phyloP scores from a whole-genome alignment of 192 early-diverging fungal genomes.

The Chytriomyces sp. region DNA sequence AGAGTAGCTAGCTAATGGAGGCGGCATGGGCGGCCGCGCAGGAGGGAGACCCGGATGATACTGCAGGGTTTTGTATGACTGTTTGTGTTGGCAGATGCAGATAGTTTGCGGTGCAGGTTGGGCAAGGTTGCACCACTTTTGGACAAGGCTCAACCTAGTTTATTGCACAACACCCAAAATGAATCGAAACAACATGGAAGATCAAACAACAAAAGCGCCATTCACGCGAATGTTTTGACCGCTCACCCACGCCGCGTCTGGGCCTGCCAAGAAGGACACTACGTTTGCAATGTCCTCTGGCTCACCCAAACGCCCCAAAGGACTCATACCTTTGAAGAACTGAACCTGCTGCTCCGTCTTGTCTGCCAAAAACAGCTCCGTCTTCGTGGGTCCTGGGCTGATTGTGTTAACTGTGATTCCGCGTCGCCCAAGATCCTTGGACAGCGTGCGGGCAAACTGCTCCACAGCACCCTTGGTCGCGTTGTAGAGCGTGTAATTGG shows the following conservation, averaged over 20 bases:
- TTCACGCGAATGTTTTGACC: constrained; percentile 31
- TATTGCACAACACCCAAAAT: too few species aligned
- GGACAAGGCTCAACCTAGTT: too few species aligned
- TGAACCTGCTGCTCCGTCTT: constrained; percentile 26
- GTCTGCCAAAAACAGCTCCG: constrained; percentile 21
- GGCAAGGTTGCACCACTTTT: too few species aligned
- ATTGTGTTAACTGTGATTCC: constrained; percentile 31
- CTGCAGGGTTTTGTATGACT: too few species aligned
- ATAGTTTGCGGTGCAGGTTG: too few species aligned
- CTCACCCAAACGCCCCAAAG: constrained; percentile 22
- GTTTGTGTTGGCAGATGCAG: too few species aligned
- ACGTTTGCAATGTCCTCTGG: constrained; percentile 35
- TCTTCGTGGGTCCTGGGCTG: constrained; percentile 28
- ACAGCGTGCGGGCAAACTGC: constrained; percentile 27
- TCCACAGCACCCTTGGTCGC: constrained; percentile 34
- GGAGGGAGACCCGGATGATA: too few species aligned
- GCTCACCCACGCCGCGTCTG: constrained; percentile 31
- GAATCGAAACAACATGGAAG: too few species aligned
- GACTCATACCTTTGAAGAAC: constrained; percentile 9
- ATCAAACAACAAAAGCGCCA: too few species aligned
- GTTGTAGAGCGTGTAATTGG: constrained; percentile 35
- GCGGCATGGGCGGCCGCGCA: too few species aligned
- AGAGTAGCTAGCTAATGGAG: too few species aligned
- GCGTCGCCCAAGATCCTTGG: constrained; percentile 17
- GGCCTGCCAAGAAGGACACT: constrained; percentile 37